Conservation (phyloP, 306 rosid species). For the Purshia tridentata region DNA sequence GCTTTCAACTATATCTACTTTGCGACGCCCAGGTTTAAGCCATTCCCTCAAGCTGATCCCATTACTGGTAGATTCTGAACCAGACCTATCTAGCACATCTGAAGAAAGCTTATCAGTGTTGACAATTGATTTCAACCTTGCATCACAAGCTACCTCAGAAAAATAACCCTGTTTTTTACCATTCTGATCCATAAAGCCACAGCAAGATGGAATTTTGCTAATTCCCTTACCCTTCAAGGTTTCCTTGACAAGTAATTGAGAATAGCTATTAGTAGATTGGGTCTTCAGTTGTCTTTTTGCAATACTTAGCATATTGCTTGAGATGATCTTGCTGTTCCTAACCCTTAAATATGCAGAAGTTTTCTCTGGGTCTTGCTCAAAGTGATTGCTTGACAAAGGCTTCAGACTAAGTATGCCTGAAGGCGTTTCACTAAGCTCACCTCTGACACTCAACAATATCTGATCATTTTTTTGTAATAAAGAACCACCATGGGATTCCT, state of each 20-base stretch:
- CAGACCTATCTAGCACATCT: slow-evolving; percentile 19
- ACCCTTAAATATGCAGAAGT: slow-evolving; percentile 35
- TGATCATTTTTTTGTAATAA: slow-evolving; percentile 34
- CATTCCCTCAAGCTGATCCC: slow-evolving; percentile 59
- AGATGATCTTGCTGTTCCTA: slow-evolving; percentile 34
- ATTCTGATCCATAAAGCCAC: slow-evolving; percentile 27
- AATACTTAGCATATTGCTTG: slow-evolving; percentile 29
- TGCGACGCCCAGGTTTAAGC: slow-evolving; percentile 36
- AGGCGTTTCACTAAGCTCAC: slow-evolving; percentile 35
- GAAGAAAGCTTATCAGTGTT: slow-evolving; percentile 25
- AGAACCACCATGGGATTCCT: slow-evolving; percentile 27
- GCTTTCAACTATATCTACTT: slow-evolving; percentile 37
- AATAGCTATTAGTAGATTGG: slow-evolving; percentile 33
- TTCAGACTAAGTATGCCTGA: slow-evolving; percentile 28
- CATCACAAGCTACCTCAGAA: slow-evolving; percentile 24
- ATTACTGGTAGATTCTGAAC: slow-evolving; percentile 18
- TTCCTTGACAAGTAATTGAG: slow-evolving; percentile 36
- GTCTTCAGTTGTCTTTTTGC: slow-evolving; percentile 26
- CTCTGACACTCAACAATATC: slow-evolving; percentile 34
- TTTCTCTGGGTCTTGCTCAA: slow-evolving; percentile 28
- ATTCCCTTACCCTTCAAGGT: slow-evolving; percentile 46
- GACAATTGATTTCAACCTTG: slow-evolving; percentile 21
- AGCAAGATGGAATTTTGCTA: slow-evolving; percentile 23
- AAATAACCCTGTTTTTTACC: slow-evolving; percentile 26
- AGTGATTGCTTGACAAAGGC: slow-evolving; percentile 21